phyloP scores from a whole-genome alignment of 345 rosid genomes.

The Pugionium cornutum region DNA sequence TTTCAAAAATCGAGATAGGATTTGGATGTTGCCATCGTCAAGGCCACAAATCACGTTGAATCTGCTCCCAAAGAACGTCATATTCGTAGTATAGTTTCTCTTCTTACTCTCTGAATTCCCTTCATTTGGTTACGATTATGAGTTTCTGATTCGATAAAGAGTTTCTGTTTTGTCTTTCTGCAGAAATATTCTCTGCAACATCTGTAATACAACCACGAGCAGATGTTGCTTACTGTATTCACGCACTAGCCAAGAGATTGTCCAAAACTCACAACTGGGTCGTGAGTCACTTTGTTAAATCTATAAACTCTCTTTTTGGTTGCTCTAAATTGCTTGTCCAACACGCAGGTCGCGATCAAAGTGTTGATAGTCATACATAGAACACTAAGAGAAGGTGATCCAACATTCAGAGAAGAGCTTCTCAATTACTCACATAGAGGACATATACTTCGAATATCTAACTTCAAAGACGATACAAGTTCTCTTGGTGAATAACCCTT shows the following conservation, averaged over 20 bases:
- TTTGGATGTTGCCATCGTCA: slow-evolving; percentile 91
- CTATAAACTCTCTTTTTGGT: background rate
- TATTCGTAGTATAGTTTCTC: slow-evolving; percentile 58
- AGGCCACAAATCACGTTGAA: slow-evolving; percentile 94
- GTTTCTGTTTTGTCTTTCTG: slow-evolving; percentile 24
- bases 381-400: slow-evolving; percentile 97
- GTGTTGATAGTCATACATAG: slow-evolving; percentile 89
- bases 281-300: slow-evolving; percentile 42
- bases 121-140: slow-evolving; percentile 9
- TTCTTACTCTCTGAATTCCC: background rate
- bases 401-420: slow-evolving; percentile 91
- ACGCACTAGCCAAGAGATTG: slow-evolving; percentile 80
- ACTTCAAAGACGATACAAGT: slow-evolving; percentile 97
- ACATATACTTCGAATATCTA: slow-evolving; percentile 90
- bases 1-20: slow-evolving; percentile 52
- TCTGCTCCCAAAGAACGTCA: slow-evolving; percentile 88
- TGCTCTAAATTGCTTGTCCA: background rate
- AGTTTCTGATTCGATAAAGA: background rate
- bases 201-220: slow-evolving; percentile 87
- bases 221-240: slow-evolving; percentile 98
- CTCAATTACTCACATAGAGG: slow-evolving; percentile 86
- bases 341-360: slow-evolving; percentile 80
- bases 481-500: slow-evolving; percentile 62
- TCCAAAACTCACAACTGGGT: slow-evolving; percentile 93
- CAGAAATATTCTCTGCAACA: slow-evolving; percentile 87